Conservation (phyloP, 148 eudicot genomes). For the Cornus suecica region DNA sequence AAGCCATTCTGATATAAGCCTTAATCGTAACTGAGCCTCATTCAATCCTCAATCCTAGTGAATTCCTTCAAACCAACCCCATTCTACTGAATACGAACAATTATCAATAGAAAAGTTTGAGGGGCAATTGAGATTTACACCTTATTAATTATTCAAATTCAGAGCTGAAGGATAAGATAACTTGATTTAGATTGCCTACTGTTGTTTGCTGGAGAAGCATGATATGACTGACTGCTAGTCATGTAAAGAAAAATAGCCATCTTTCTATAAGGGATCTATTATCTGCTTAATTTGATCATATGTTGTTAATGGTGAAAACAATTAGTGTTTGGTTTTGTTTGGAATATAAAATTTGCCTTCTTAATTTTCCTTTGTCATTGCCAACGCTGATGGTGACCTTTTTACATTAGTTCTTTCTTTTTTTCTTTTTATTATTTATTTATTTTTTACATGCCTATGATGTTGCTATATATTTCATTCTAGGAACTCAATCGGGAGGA, state of each 20-base stretch:
- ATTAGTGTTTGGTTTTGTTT: not conserved
- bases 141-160: too few species aligned
- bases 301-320: not conserved
- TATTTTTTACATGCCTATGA: not conserved
- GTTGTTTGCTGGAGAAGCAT: not conserved
- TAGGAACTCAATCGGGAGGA: slow-evolving; percentile 93
- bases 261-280: not conserved
- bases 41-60: too few species aligned
- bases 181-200: too few species aligned
- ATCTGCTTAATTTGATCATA: not conserved
- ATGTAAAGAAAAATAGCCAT: not conserved
- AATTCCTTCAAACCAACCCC: too few species aligned
- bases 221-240: not conserved
- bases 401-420: not conserved
- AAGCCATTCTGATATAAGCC: too few species aligned
- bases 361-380: not conserved
- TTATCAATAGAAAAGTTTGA: too few species aligned
- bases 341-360: not conserved
- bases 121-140: too few species aligned
- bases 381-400: not conserved
- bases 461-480: slow-evolving; percentile 22
- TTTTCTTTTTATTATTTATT: not conserved
- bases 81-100: too few species aligned
- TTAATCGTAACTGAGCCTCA: too few species aligned
- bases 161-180: too few species aligned